A percentile compares a stretch with the other conserved stretches of the same genome.
These are phyloP conservation scores for Metschnikowia vanudenii DNA, from an alignment of 805 yeast genomes.

Conservation along the genomic window DNA sequence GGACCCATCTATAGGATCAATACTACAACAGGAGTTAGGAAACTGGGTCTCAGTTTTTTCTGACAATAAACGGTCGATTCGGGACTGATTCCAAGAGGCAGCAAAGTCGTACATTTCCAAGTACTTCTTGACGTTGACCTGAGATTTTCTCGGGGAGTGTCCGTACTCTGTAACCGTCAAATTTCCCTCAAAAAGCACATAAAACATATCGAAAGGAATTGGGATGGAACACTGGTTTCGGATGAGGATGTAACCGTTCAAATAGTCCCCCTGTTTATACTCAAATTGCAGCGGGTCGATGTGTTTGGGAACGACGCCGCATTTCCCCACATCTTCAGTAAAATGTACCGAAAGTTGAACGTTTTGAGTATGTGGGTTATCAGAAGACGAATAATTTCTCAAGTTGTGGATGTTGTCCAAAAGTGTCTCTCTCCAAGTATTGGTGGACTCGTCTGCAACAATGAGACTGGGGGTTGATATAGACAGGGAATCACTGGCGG, in stretches of 20 bases:
- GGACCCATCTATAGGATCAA: conserved; percentile 31
- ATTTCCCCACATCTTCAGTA: conserved; percentile 34
- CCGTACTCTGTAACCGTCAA: conserved; percentile 23
- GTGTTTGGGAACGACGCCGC: conserved; percentile 26
- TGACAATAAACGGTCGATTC: conserved; percentile 30
- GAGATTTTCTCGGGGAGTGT: conserved; percentile 17
- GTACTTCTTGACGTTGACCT: conserved; percentile 28
- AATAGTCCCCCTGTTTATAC: conserved; percentile 65
- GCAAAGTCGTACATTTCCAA: conserved; percentile 42
- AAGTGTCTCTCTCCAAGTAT: conserved; percentile 37
- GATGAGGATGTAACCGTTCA: conserved; percentile 52
- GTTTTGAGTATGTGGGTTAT: conserved; percentile 26
- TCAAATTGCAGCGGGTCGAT: conserved; percentile 40
- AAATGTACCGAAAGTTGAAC: conserved; percentile 31
- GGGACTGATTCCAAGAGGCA: conserved; percentile 49
- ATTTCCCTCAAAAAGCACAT: conserved; percentile 57
- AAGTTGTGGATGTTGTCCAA: conserved; percentile 38
- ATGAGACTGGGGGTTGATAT: conserved; percentile 18
- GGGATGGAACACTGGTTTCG: conserved; percentile 39
- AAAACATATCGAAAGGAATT: conserved; percentile 62
- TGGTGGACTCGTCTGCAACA: conserved; percentile 35
- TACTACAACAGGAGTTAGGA: conserved; percentile 14
- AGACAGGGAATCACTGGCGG: conserved; percentile 2
- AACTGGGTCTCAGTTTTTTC: conserved; percentile 19
- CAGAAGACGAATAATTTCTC: conserved; percentile 31